These are phyloP conservation scores for Arthrobotrys musiformis DNA, from an alignment of 2,329 filamentous ascomycete genomes.

Conservation along the genomic window DNA sequence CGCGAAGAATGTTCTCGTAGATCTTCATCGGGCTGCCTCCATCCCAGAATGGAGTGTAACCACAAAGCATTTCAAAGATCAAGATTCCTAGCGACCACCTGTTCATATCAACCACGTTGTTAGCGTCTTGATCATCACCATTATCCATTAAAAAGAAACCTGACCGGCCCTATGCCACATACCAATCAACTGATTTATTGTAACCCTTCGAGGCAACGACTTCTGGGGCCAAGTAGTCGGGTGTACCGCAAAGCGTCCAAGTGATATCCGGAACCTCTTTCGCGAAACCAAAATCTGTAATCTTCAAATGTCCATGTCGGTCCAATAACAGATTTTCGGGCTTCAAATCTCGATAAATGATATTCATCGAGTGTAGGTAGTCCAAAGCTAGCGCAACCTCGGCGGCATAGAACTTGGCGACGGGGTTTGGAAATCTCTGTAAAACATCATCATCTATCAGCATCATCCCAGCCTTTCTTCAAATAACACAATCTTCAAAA, in stretches of 20 bases:
- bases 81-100: conserved; percentile 99
- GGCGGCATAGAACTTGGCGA: conserved; percentile 98
- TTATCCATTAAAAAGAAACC: not conserved
- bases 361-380: conserved; percentile 92
- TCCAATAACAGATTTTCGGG: conserved; percentile 93
- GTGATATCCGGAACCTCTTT: conserved; percentile 99
- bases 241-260: conserved; percentile 97
- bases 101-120: conserved; percentile 9
- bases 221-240: conserved; percentile 96
- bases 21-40: conserved; percentile 98
- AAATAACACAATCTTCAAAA: not conserved
- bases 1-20: conserved; percentile 98
- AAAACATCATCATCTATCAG: conserved; percentile 18
- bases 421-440: conserved; percentile 97
- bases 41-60: conserved; percentile 99
- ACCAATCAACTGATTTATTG: conserved; percentile 99
- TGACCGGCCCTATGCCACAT: conserved; percentile 63
- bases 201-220: conserved; percentile 99
- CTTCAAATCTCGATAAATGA: conserved; percentile 98
- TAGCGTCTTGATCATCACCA: conserved; percentile 43
- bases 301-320: conserved; percentile 92
- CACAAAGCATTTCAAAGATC: conserved; percentile 99
- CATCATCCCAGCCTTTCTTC: not conserved
- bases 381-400: conserved; percentile 96
- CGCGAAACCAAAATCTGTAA: conserved; percentile 98